phyloP scores from a whole-genome alignment of 495 filamentous ascomycete species.

The Hypoxylon perforatum region DNA sequence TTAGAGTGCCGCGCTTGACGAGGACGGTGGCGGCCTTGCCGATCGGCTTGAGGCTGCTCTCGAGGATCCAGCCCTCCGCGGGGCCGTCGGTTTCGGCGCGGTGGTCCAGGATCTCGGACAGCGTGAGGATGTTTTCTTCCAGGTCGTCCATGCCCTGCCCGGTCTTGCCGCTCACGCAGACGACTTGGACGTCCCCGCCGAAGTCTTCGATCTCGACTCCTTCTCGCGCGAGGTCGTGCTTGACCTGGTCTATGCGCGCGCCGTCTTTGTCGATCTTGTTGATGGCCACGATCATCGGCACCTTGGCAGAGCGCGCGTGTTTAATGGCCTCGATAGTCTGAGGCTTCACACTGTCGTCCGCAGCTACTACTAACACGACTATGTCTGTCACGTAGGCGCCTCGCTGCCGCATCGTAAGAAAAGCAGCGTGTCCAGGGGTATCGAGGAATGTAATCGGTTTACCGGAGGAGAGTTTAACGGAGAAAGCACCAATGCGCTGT shows the following conservation, averaged over 20 bases:
- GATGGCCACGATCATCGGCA: slow-evolving; percentile 97
- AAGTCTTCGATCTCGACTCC: slow-evolving; percentile 94
- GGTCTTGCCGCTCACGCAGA: slow-evolving; percentile 91
- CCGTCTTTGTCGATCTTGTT: slow-evolving; percentile 95
- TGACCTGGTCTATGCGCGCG: slow-evolving; percentile 81
- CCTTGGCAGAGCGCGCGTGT: slow-evolving; percentile 88
- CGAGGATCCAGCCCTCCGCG: slow-evolving; percentile 93
- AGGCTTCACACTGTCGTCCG: slow-evolving; percentile 97
- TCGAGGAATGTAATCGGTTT: slow-evolving; percentile 96
- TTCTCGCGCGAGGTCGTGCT: slow-evolving; percentile 84
- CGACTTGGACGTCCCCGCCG: slow-evolving; percentile 93
- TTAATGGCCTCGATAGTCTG: slow-evolving; percentile 98
- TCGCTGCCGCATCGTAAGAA: slow-evolving; percentile 93
- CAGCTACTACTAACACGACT: slow-evolving; percentile 93
- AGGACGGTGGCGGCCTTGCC: slow-evolving; percentile 91
- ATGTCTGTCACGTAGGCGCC: slow-evolving; percentile 98
- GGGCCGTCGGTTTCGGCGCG: slow-evolving; percentile 80
- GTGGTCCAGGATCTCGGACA: slow-evolving; percentile 90
- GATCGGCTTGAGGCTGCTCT: slow-evolving; percentile 87
- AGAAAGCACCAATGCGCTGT: slow-evolving; percentile 99
- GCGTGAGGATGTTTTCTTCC: slow-evolving; percentile 85
- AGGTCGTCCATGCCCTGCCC: slow-evolving; percentile 91
- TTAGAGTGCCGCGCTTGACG: slow-evolving; percentile 86
- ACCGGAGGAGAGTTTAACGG: slow-evolving; percentile 83
- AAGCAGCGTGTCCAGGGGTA: slow-evolving; percentile 96